Evolutionary conservation across 139 green algal species (phyloP).

Genomic region (Chlamydomonas asymmetrica): DNA sequence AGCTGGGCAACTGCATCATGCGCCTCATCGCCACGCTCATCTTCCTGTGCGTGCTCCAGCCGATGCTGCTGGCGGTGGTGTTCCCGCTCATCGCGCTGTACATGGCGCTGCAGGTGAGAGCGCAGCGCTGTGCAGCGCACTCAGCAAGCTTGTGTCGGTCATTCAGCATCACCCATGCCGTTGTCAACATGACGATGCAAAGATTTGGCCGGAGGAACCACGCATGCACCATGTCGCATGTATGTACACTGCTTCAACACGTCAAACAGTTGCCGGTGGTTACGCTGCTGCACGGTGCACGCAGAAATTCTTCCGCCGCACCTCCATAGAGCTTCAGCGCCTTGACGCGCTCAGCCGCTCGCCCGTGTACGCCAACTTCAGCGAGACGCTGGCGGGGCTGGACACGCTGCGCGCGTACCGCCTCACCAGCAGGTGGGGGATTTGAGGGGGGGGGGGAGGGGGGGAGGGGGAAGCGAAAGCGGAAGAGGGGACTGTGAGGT

Average conservation of each 20-base stretch:
- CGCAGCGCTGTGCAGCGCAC: too few species aligned
- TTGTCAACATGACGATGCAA: too few species aligned
- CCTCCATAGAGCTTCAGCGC: constrained; percentile 87
- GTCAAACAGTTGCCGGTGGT: too few species aligned
- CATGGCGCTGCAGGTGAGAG: constrained; percentile 7
- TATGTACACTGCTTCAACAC: too few species aligned
- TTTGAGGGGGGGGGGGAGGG: not conserved
- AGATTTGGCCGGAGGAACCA: too few species aligned
- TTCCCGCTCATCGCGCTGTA: constrained; percentile 9
- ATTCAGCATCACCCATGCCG: too few species aligned
- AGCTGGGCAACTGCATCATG: constrained; percentile 28
- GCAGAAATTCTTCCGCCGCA: too few species aligned
- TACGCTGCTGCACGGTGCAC: too few species aligned
- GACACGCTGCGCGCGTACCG: constrained; percentile 86
- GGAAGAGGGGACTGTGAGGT: not conserved
- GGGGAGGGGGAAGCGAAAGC: not conserved
- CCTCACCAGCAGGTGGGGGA: constrained; percentile 12
- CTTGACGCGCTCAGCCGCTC: constrained; percentile 76
- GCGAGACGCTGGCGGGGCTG: constrained; percentile 73
- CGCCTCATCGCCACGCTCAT: constrained; percentile 21
- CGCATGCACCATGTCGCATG: too few species aligned
- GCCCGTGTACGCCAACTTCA: constrained; percentile 82
- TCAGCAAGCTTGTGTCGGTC: too few species aligned
- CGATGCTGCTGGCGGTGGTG: constrained; percentile 34
- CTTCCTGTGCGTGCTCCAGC: constrained; percentile 66